Percentiles rank a stretch among this genome's conserved stretches.
Evolutionary conservation across 305 asterid species (phyloP).

Genomic region (Galium porrigens): DNA sequence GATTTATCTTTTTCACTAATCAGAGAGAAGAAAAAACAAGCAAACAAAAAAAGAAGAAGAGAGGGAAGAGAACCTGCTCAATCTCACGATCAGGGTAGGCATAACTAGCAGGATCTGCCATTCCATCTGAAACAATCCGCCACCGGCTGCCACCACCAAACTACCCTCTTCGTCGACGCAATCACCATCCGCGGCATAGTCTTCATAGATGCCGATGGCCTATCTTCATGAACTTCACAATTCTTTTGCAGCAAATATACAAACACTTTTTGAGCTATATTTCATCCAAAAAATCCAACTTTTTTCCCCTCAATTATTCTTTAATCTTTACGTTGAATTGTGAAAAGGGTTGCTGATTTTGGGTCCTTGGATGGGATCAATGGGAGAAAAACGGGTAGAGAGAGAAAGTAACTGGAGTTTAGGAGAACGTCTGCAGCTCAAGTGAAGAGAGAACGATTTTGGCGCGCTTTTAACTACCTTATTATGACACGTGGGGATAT

Average conservation of each 20-base stretch:
- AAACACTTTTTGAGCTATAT: slow-evolving; percentile 5
- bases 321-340: slow-evolving; percentile 15
- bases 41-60: neutral
- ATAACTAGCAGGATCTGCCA: slow-evolving; percentile 91
- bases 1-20: neutral
- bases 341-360: slow-evolving; percentile 20
- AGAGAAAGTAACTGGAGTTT: slow-evolving; percentile 29
- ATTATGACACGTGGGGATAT: neutral
- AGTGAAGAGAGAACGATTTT: slow-evolving; percentile 42
- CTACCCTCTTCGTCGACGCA: slow-evolving; percentile 35
- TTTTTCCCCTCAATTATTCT: neutral
- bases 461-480: slow-evolving; percentile 61
- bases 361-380: slow-evolving; percentile 21
- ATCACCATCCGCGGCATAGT: slow-evolving; percentile 35
- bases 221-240: slow-evolving; percentile 42
- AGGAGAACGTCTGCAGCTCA: slow-evolving; percentile 53
- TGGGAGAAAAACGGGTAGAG: slow-evolving; percentile 17
- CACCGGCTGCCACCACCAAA: slow-evolving; percentile 46
- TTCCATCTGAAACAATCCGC: slow-evolving; percentile 80
- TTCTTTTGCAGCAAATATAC: slow-evolving; percentile 10
- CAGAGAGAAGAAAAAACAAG: neutral
- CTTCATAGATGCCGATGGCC: slow-evolving; percentile 56
- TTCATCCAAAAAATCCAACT: slow-evolving; percentile 5
- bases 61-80: slow-evolving; percentile 44
- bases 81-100: slow-evolving; percentile 67